A percentile compares a stretch with the other conserved stretches of the same genome.
phyloP scores from a whole-genome alignment of 192 early-diverging fungal genomes.

The Backusella morwellensis region DNA sequence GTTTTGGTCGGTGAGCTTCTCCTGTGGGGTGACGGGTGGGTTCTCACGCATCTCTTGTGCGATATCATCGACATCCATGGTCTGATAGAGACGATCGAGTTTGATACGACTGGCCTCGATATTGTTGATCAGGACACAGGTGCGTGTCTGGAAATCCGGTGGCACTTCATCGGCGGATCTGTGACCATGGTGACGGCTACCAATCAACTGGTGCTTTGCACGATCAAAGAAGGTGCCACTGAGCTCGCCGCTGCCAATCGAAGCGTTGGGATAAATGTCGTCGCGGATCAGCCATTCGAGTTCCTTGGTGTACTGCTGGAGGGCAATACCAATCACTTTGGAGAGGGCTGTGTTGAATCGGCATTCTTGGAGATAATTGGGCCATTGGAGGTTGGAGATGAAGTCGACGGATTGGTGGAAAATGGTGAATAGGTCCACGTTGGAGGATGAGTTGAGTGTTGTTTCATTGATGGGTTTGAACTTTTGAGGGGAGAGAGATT shows the following conservation, averaged over 20 bases:
- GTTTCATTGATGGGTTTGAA: slow-evolving; percentile 53
- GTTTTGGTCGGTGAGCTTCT: slow-evolving; percentile 25
- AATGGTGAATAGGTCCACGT: slow-evolving; percentile 77
- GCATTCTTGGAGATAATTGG: slow-evolving; percentile 57
- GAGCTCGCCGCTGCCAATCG: neutral
- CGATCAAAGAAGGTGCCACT: slow-evolving; percentile 17
- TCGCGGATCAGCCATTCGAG: slow-evolving; percentile 47
- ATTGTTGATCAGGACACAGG: slow-evolving; percentile 58
- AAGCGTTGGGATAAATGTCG: slow-evolving; percentile 38
- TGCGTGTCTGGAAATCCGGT: slow-evolving; percentile 48
- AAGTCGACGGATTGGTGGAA: slow-evolving; percentile 74
- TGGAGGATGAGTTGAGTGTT: slow-evolving; percentile 68
- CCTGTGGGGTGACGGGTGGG: neutral
- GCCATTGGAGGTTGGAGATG: slow-evolving; percentile 65
- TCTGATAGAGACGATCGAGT: slow-evolving; percentile 52
- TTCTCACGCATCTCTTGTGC: slow-evolving; percentile 42
- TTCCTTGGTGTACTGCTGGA: slow-evolving; percentile 58
- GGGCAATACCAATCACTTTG: slow-evolving; percentile 57
- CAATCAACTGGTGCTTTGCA: slow-evolving; percentile 23
- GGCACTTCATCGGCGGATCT: slow-evolving; percentile 27
- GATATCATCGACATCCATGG: slow-evolving; percentile 56
- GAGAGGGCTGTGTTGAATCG: slow-evolving; percentile 66
- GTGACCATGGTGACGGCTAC: slow-evolving; percentile 1
- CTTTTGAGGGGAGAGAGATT: slow-evolving; percentile 20
- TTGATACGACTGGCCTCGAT: slow-evolving; percentile 51